These are phyloP conservation scores for Fusarium metavorans DNA, from an alignment of 2,329 filamentous ascomycete species.

Conservation along the genomic window DNA sequence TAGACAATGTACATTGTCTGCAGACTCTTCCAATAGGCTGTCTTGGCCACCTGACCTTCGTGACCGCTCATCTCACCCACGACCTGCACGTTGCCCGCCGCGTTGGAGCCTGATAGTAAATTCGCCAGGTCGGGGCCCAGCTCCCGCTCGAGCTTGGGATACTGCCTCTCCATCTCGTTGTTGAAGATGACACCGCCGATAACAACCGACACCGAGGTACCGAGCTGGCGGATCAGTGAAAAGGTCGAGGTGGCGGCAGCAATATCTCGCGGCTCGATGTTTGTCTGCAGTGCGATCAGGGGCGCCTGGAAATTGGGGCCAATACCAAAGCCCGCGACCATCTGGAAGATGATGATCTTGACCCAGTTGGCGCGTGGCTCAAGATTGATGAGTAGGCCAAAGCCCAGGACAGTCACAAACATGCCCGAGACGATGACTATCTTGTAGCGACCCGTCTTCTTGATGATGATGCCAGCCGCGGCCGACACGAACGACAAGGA, in stretches of 20 bases:
- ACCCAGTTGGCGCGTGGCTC: constrained; percentile 65
- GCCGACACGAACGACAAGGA: constrained; percentile 74
- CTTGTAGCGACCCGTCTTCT: constrained; percentile 75
- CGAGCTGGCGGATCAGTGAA: constrained; percentile 75
- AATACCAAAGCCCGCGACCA: constrained; percentile 72
- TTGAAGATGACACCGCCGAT: constrained; percentile 84
- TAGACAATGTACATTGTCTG: constrained; percentile 71
- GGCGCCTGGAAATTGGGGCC: constrained; percentile 78
- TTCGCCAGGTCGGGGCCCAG: constrained; percentile 64
- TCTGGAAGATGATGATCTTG: constrained; percentile 71
- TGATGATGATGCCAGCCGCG: constrained; percentile 66
- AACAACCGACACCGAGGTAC: constrained; percentile 75
- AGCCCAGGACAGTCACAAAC: constrained; percentile 71
- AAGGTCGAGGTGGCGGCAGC: constrained; percentile 77
- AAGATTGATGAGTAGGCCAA: constrained; percentile 73
- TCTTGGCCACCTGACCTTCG: constrained; percentile 57
- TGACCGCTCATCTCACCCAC: constrained; percentile 63
- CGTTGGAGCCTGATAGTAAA: constrained; percentile 68
- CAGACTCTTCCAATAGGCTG: constrained; percentile 63
- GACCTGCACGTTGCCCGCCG: constrained; percentile 70
- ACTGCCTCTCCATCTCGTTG: constrained; percentile 75
- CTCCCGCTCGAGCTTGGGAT: constrained; percentile 58
- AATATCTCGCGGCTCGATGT: constrained; percentile 71
- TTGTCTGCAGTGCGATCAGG: constrained; percentile 75
- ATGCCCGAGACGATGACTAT: constrained; percentile 70